Percentiles rank a stretch among this genome's conserved stretches.
Conservation (phyloP, 805 yeast species). For the Clavispora asparagi region DNA sequence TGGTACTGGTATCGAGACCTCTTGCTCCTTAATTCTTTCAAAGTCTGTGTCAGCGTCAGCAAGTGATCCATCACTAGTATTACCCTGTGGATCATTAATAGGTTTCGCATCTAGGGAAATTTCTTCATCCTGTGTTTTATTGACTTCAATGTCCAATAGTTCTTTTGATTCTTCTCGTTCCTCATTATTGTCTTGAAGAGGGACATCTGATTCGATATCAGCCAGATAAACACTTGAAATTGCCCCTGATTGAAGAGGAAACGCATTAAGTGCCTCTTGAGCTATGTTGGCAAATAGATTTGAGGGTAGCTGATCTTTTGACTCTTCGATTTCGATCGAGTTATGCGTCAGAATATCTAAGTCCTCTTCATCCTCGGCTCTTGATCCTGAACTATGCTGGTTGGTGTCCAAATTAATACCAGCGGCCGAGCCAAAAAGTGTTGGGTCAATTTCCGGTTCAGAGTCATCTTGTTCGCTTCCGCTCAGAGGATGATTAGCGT, state of each 20-base stretch:
- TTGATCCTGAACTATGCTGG: background rate
- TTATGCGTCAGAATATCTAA: no score
- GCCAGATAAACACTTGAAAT: background rate
- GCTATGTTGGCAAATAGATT: constrained; percentile 2
- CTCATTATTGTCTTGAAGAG: background rate
- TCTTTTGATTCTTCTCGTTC: background rate
- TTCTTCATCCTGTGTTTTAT: background rate
- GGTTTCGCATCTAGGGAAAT: background rate
- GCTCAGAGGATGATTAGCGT: background rate
- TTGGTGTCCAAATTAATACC: background rate
- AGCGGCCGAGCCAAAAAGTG: background rate
- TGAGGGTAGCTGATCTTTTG: background rate
- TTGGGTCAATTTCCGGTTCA: background rate
- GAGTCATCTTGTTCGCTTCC: background rate
- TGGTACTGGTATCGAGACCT: background rate
- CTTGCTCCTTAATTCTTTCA: background rate
- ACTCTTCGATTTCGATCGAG: background rate
- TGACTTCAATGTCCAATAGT: background rate
- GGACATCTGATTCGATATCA: constrained; percentile 1
- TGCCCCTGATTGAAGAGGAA: background rate
- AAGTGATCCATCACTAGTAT: constrained; percentile 2
- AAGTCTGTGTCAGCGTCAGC: constrained; percentile 3
- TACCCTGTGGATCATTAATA: background rate
- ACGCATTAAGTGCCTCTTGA: background rate
- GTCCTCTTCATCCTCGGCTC: background rate